phyloP scores from a whole-genome alignment of 75 land plant species.

The Larix kaempferi region DNA sequence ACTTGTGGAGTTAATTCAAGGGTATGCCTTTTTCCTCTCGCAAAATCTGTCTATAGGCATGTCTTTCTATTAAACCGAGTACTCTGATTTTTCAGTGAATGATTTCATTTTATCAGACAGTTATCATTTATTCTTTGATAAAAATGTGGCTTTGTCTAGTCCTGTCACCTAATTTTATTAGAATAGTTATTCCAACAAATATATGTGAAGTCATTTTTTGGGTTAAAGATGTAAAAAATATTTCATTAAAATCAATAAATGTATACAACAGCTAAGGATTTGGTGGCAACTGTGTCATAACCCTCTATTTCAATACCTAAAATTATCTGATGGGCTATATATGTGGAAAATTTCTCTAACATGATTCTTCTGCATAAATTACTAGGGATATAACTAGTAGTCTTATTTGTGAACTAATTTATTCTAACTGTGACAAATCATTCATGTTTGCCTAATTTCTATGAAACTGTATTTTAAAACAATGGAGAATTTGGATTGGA shows the following conservation, averaged over 20 bases:
- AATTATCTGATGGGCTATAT: neutral
- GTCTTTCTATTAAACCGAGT: neutral
- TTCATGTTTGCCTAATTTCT: no score
- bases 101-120: neutral
- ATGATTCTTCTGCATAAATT: neutral
- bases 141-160: neutral
- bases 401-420: no score
- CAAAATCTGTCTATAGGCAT: neutral
- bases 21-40: conserved; percentile 33
- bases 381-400: neutral
- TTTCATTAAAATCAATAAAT: no score
- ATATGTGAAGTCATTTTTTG: neutral
- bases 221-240: no score
- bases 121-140: neutral
- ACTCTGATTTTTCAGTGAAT: neutral
- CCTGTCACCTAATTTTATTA: neutral
- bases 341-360: neutral
- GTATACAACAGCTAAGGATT: no score
- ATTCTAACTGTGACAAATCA: no score
- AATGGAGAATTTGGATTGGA: no score
- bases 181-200: neutral
- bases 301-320: neutral
- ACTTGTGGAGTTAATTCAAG: conserved; percentile 73
- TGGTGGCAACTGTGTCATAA: neutral
- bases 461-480: no score